A percentile compares a stretch with the other conserved stretches of the same genome.
phyloP scores from a whole-genome alignment of 2,329 filamentous ascomycete genomes.

The Tolypocladium amazonense region DNA sequence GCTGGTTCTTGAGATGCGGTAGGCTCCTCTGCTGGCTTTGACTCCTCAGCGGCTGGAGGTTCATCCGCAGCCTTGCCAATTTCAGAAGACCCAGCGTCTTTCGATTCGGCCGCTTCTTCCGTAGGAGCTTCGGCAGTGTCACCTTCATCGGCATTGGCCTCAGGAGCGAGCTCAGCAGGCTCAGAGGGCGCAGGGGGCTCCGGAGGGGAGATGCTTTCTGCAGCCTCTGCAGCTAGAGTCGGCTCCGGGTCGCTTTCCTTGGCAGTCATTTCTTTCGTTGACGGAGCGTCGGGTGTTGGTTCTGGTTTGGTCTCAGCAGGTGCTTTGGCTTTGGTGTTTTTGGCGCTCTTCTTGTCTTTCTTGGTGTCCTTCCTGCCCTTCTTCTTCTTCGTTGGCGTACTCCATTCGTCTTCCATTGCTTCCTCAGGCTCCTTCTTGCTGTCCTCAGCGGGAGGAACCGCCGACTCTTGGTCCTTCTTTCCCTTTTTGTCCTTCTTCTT shows the following conservation, averaged over 20 bases:
- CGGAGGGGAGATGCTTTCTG: not conserved
- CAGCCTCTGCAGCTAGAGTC: not conserved
- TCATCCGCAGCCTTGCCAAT: not conserved
- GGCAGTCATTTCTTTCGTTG: not conserved
- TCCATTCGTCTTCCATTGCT: slow-evolving; percentile 4
- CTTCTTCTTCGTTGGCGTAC: slow-evolving; percentile 8
- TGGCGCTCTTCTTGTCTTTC: slow-evolving; percentile 10
- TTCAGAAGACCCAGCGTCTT: not conserved
- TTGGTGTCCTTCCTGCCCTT: slow-evolving; percentile 14
- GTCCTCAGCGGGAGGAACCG: slow-evolving; percentile 4
- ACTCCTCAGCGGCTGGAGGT: not conserved
- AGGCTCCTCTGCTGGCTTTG: not conserved
- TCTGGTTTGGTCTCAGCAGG: not conserved
- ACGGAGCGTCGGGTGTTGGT: not conserved
- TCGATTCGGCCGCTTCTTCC: not conserved
- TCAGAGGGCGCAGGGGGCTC: not conserved
- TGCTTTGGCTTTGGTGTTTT: slow-evolving; percentile 4
- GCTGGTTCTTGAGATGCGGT: not conserved
- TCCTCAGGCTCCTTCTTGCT: slow-evolving; percentile 9
- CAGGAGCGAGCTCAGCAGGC: not conserved
- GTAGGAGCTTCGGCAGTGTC: not conserved
- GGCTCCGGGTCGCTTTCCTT: not conserved
- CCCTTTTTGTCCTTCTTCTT: slow-evolving; percentile 9
- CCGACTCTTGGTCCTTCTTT: slow-evolving; percentile 11
- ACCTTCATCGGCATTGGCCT: not conserved